Conservation (phyloP, 208 protist genomes). For the Porcisia hertigi region DNA sequence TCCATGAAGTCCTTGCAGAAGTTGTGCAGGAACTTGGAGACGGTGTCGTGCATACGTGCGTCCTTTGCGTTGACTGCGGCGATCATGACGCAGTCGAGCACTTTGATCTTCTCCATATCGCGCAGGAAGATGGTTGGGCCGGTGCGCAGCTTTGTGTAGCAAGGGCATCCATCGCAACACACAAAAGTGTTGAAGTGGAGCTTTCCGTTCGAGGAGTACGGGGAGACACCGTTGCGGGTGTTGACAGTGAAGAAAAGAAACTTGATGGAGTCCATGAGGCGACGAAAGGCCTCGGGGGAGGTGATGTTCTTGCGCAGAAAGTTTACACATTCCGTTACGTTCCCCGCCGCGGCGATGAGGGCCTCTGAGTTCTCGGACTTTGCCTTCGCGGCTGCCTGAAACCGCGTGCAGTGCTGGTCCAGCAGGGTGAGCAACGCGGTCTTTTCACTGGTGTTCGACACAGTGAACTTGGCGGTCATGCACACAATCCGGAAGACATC, state of each 20-base stretch:
- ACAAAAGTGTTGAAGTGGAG: slow-evolving; percentile 64
- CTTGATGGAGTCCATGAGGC: slow-evolving; percentile 63
- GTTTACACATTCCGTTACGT: slow-evolving; percentile 39
- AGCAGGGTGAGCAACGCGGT: slow-evolving; percentile 46
- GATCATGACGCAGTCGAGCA: slow-evolving; percentile 80
- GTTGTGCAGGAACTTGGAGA: slow-evolving; percentile 43
- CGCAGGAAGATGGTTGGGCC: slow-evolving; percentile 66
- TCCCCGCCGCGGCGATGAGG: slow-evolving; percentile 32
- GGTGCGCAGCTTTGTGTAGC: slow-evolving; percentile 54
- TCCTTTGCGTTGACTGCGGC: slow-evolving; percentile 65
- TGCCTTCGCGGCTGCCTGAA: slow-evolving; percentile 42
- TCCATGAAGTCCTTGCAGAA: slow-evolving; percentile 58
- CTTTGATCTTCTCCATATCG: slow-evolving; percentile 77
- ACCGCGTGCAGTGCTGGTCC: slow-evolving; percentile 50
- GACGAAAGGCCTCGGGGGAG: slow-evolving; percentile 38
- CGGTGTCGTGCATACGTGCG: slow-evolving; percentile 41
- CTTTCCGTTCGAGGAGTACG: slow-evolving; percentile 22
- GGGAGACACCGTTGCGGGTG: slow-evolving; percentile 37
- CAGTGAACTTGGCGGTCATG: slow-evolving; percentile 61
- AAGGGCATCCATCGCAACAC: slow-evolving; percentile 74
- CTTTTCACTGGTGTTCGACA: slow-evolving; percentile 32
- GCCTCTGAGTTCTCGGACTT: slow-evolving; percentile 33
- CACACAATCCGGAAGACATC: slow-evolving; percentile 69
- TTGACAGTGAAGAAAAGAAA: slow-evolving; percentile 67
- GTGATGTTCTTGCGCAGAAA: slow-evolving; percentile 45